Evolutionary conservation across 1,139 yeast species (phyloP), one percentile per base, ranked within the genome.

Genomic region (Saccharomycopsis phalli): DNA sequence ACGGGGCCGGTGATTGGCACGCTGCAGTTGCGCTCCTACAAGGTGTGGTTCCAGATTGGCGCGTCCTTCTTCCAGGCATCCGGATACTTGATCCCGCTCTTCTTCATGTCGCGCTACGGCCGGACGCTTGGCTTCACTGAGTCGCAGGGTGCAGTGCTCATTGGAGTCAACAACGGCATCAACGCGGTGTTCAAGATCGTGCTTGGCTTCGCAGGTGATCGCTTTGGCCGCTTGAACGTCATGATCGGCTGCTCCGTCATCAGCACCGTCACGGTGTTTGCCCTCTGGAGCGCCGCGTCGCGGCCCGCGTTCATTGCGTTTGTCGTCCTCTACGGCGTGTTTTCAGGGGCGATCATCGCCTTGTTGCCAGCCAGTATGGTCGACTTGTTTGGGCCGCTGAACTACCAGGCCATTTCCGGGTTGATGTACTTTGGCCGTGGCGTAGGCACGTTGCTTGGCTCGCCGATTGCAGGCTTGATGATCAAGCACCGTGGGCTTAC

Each of bases 91-190:
- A 63, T 65, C 21, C 66, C 69, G 10, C 53, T 65, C 36, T 58
- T 60, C 38, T 66, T 52, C 51, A 65, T 66, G 69, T 65, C 71
- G 1, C 57, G 65, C 6, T 66, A 65, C 46, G 63, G 61, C 2
- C 51, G 51, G 21, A 53, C 69, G 0, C 46, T 66, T 13, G 68
- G 68, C 1, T 65, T 56, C 47, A 47, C 59, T 4, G 52, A 52
- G 13, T 50, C 51, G 7, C 60, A 59, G 37, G 70, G 71, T 2
- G 70, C 71, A 0, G 47, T 56, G n/a, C 62, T 66, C 38, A 66
- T 66, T 48, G 70, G 67, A 4, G 32, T 65, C 14, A 66, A 64
- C 48, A 66, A 66, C 46, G 62, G 59, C 8, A 57, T 65, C 36
- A 66, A 66, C 51, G 70, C 70, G 0, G 39, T 56, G 2, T 62